A percentile compares a stretch with the other conserved stretches of the same genome.
Evolutionary conservation across 2,329 filamentous ascomycete genomes (phyloP).

Genomic region (Epichloe typhina): DNA sequence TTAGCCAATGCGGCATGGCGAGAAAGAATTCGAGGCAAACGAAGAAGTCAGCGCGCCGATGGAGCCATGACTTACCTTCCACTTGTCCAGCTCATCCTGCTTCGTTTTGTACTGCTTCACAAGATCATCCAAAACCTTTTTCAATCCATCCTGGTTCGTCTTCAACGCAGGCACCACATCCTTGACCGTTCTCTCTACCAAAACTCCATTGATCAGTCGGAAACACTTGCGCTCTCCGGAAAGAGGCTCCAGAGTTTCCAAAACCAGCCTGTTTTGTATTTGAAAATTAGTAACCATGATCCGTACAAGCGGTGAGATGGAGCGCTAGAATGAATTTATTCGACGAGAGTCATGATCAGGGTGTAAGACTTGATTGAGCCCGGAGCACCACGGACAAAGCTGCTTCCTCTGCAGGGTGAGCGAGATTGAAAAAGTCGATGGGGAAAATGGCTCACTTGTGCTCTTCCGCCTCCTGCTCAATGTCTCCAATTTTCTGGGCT

Average conservation of each 20-base stretch:
- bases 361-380: not conserved
- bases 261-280: conserved; percentile 55
- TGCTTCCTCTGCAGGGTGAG: not conserved
- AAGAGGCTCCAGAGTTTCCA: conserved; percentile 80
- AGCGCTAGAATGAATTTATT: not conserved
- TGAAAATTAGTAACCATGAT: conserved; percentile 2
- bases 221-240: conserved; percentile 87
- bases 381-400: not conserved
- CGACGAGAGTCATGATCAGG: not conserved
- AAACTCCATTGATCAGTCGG: conserved; percentile 93
- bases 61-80: conserved; percentile 62
- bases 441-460: conserved; percentile 62
- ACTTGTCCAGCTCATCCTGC: conserved; percentile 90
- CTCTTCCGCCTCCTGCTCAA: conserved; percentile 94
- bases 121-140: conserved; percentile 85
- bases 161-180: conserved; percentile 84
- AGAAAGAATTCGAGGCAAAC: not conserved
- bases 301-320: conserved; percentile 24
- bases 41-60: not conserved
- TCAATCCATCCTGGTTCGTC: conserved; percentile 87
- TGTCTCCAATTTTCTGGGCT: conserved; percentile 91
- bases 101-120: conserved; percentile 94
- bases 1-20: not conserved
- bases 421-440: not conserved
- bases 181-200: conserved; percentile 86